Conservation (phyloP, 2,329 filamentous ascomycete species). For the Ceratocystis eucalypticola region DNA sequence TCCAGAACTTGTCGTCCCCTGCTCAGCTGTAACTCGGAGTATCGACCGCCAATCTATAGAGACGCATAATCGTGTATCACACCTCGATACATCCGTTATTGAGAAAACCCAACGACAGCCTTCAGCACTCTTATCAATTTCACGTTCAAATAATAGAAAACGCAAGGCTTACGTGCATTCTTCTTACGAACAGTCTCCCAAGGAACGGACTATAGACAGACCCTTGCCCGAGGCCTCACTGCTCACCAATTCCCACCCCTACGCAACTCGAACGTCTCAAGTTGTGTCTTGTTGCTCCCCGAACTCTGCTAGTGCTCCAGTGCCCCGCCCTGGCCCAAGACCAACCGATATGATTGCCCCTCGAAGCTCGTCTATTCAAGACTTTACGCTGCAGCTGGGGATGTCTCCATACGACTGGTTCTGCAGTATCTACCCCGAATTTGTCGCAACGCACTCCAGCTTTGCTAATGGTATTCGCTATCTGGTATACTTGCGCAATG, state of each 20-base stretch:
- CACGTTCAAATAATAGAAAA: not conserved
- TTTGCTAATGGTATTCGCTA: conserved; percentile 36
- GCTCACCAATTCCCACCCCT: not conserved
- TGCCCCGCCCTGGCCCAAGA: not conserved
- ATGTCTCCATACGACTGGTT: conserved; percentile 29
- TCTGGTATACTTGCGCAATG: conserved; percentile 29
- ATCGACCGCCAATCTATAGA: not conserved
- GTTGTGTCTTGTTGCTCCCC: not conserved
- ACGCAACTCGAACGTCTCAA: not conserved
- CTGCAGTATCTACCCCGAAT: conserved; percentile 31
- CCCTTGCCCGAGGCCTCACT: not conserved
- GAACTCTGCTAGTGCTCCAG: not conserved
- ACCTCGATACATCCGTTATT: not conserved
- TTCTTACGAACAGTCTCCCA: not conserved
- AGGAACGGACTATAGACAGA: not conserved
- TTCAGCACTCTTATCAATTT: not conserved
- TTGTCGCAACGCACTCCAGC: conserved; percentile 28
- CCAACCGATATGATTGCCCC: not conserved
- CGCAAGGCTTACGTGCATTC: not conserved
- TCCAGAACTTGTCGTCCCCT: too few relatives aligned
- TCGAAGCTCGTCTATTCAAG: not conserved
- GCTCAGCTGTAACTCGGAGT: not conserved
- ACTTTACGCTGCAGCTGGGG: not conserved
- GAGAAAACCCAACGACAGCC: not conserved
- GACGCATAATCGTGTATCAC: not conserved